phyloP scores from a whole-genome alignment of 495 filamentous ascomycete species.

The Chaetomium tenue region DNA sequence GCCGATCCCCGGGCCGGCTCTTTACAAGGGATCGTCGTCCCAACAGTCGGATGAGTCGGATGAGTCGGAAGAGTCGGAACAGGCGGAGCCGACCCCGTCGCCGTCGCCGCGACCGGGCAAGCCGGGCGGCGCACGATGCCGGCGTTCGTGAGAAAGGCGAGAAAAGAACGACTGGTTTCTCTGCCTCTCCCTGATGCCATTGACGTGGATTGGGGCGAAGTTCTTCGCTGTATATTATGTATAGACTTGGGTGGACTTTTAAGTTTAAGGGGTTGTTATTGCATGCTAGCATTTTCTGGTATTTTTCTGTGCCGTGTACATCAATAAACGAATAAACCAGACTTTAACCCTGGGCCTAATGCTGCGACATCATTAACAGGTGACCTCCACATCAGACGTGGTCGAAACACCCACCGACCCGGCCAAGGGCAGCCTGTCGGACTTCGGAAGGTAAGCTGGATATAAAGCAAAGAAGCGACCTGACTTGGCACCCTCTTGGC shows the following conservation, averaged over 20 bases:
- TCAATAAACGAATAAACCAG: no score
- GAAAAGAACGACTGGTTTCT: neutral
- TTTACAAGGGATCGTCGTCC: neutral
- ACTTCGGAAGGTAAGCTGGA: no score
- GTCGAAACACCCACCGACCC: no score
- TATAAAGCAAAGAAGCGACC: no score
- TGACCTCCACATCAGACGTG: no score
- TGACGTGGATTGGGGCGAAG: neutral
- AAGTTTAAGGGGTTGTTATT: neutral
- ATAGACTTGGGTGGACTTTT: neutral
- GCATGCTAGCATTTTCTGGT: neutral
- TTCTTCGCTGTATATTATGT: constrained; percentile 1
- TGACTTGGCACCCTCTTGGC: no score
- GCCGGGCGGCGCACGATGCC: neutral
- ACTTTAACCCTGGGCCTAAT: no score
- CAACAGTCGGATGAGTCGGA: neutral
- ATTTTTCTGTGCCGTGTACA: neutral
- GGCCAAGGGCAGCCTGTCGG: no score
- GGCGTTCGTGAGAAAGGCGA: neutral
- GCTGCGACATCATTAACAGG: no score
- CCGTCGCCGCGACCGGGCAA: neutral
- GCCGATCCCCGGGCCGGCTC: neutral
- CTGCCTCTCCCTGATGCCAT: neutral
- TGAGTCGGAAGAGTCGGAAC: neutral
- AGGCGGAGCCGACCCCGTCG: neutral